phyloP scores from a whole-genome alignment of 257 asterid genomes.

The Primulina huaijiensis region DNA sequence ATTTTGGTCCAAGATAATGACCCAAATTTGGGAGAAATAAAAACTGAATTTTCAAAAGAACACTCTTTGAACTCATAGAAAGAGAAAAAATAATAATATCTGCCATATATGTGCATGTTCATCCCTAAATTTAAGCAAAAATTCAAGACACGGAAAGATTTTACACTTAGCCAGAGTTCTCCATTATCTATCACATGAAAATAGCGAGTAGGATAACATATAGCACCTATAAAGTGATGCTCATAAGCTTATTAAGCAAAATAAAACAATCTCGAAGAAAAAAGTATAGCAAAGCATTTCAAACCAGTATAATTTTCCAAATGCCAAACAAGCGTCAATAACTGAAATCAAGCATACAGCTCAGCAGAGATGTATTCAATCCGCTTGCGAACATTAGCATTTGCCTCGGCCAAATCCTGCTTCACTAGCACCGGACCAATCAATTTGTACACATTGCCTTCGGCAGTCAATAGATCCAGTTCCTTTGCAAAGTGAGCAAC shows the following conservation, averaged over 20 bases:
- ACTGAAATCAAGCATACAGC: conserved; percentile 47
- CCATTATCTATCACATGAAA: not conserved
- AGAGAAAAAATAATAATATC: not conserved
- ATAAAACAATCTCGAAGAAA: conserved; percentile 3
- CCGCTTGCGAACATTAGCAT: conserved; percentile 91
- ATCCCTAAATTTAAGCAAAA: not conserved
- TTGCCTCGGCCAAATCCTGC: conserved; percentile 97
- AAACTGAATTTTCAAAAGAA: not conserved
- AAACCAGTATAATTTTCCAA: not conserved
- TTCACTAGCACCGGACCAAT: conserved; percentile 95
- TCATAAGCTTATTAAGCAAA: conserved; percentile 6
- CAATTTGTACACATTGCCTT: conserved; percentile 88
- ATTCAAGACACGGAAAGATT: too few species aligned
- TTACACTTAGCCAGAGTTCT: not conserved
- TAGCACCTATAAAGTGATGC: not conserved
- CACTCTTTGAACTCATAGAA: not conserved
- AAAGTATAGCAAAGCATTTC: not conserved
- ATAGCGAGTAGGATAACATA: not conserved
- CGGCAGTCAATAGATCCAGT: conserved; percentile 81
- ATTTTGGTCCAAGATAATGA: not conserved
- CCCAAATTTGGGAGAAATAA: not conserved
- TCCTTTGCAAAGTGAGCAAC: conserved; percentile 43
- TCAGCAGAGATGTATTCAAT: conserved; percentile 91
- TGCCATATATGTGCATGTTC: not conserved
- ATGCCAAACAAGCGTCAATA: conserved; percentile 10